Percentiles rank a stretch among this genome's conserved stretches.
These are phyloP conservation scores for Neurospora discreta DNA, from an alignment of 495 filamentous ascomycete genomes.

Conservation along the genomic window DNA sequence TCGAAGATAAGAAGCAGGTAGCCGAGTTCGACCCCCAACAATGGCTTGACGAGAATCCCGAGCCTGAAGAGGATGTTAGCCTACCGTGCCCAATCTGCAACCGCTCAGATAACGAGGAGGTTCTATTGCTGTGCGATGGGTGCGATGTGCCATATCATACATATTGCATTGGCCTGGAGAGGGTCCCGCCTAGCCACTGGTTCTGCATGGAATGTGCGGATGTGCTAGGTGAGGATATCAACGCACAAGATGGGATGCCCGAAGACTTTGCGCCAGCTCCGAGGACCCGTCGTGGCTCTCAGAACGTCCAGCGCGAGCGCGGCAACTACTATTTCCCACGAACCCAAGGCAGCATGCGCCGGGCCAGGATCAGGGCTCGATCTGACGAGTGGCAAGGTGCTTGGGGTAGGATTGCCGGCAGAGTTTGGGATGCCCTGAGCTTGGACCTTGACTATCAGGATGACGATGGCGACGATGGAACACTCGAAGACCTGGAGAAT, in stretches of 20 bases:
- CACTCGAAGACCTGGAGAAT: conserved; percentile 27
- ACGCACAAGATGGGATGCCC: conserved; percentile 10
- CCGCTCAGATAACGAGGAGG: conserved; percentile 60
- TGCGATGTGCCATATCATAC: conserved; percentile 80
- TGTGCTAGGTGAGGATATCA: conserved; percentile 35
- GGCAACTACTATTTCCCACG: conserved; percentile 30
- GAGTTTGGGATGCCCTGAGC: conserved; percentile 46
- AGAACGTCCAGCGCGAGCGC: neutral
- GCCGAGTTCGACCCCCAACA: conserved; percentile 76
- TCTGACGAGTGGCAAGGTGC: conserved; percentile 44
- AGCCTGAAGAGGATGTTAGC: conserved; percentile 50
- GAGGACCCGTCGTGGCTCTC: conserved; percentile 1
- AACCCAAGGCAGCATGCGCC: conserved; percentile 37
- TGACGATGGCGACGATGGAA: conserved; percentile 48
- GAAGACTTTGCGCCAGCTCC: neutral
- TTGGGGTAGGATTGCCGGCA: conserved; percentile 40
- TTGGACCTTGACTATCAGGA: conserved; percentile 86
- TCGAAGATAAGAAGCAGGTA: conserved; percentile 82
- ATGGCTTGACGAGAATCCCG: conserved; percentile 61
- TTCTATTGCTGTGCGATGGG: conserved; percentile 75
- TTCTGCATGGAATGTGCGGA: conserved; percentile 69
- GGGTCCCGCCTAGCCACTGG: conserved; percentile 65
- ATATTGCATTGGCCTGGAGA: conserved; percentile 71
- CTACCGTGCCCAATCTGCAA: conserved; percentile 76
- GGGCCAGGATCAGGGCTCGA: conserved; percentile 33